Conservation (phyloP, 1,284 basidiomycete species). For the Lentinula novae-zelandiae region DNA sequence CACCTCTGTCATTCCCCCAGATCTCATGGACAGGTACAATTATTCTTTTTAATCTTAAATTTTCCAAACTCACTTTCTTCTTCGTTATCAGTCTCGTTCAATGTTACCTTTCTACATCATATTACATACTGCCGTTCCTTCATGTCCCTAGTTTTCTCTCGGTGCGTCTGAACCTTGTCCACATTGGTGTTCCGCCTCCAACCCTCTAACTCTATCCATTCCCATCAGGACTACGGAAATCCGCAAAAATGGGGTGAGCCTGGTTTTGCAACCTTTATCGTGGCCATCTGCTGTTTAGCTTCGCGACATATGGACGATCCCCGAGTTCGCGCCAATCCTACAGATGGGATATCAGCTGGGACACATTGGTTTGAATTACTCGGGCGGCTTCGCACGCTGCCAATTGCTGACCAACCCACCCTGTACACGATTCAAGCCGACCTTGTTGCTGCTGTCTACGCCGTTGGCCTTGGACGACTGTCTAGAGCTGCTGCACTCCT, state of each 20-base stretch:
- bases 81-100: slow-evolving; percentile 57
- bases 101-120: slow-evolving; percentile 85
- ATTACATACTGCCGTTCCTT: slow-evolving; percentile 86
- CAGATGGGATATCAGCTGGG: slow-evolving; percentile 81
- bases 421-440: slow-evolving; percentile 87
- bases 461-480: slow-evolving; percentile 83
- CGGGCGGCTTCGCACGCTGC: slow-evolving; percentile 76
- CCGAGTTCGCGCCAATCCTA: slow-evolving; percentile 76
- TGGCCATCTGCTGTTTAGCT: slow-evolving; percentile 83
- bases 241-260: slow-evolving; percentile 91
- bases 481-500: slow-evolving; percentile 82
- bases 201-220: slow-evolving; percentile 11
- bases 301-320: slow-evolving; percentile 89
- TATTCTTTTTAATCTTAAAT: slow-evolving; percentile 9
- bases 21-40: slow-evolving; percentile 83
- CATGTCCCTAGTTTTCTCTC: slow-evolving; percentile 86
- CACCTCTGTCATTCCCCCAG: slow-evolving; percentile 74
- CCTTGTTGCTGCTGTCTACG: slow-evolving; percentile 84
- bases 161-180: slow-evolving; percentile 39
- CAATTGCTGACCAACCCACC: slow-evolving; percentile 84
- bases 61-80: slow-evolving; percentile 18
- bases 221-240: slow-evolving; percentile 78
- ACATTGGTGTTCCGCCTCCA: slow-evolving; percentile 1
- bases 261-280: slow-evolving; percentile 87
- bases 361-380: slow-evolving; percentile 89